Evolutionary conservation across 2,329 filamentous ascomycete species (phyloP).

Genomic region (Ophiostoma perfectum): DNA sequence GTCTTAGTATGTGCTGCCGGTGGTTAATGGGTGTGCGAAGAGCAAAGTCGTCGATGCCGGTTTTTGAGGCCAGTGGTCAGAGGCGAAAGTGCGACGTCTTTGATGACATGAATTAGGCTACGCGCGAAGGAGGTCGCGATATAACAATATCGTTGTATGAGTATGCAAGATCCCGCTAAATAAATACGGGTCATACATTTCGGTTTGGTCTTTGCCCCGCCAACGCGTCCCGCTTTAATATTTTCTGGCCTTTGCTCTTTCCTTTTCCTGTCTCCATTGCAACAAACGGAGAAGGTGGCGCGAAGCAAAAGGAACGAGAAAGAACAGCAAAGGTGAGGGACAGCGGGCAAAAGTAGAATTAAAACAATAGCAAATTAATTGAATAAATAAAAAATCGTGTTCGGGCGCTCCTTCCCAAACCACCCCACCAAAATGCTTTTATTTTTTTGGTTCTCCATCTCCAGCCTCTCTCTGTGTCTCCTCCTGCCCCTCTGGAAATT

Average conservation of each 20-base stretch:
- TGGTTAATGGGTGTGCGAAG: neutral
- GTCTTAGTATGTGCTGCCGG: neutral
- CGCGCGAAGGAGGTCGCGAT: neutral
- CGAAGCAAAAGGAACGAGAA: conserved; percentile 2
- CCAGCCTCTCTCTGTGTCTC: conserved; percentile 16
- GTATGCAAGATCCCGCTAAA: neutral
- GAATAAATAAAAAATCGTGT: neutral
- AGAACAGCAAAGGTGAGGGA: neutral
- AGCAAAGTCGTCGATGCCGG: neutral
- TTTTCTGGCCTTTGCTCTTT: conserved; percentile 5
- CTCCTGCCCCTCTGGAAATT: conserved; percentile 16
- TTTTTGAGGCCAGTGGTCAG: neutral
- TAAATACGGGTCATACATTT: neutral
- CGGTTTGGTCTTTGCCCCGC: neutral
- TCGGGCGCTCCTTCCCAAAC: neutral
- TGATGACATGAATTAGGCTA: conserved; percentile 12
- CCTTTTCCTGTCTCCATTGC: neutral
- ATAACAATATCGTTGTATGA: neutral
- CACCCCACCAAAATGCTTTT: conserved; percentile 13
- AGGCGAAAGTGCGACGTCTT: neutral
- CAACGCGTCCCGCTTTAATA: conserved; percentile 13
- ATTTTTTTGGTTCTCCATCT: conserved; percentile 16
- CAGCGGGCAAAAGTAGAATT: conserved; percentile 6
- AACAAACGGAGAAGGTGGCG: conserved; percentile 10
- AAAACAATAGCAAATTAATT: conserved; percentile 5